Percentiles rank a stretch among this genome's conserved stretches.
These are phyloP conservation scores for Kalanchoe fedtschenkoi DNA, from an alignment of 164 flowering plant genomes.

Conservation along the genomic window DNA sequence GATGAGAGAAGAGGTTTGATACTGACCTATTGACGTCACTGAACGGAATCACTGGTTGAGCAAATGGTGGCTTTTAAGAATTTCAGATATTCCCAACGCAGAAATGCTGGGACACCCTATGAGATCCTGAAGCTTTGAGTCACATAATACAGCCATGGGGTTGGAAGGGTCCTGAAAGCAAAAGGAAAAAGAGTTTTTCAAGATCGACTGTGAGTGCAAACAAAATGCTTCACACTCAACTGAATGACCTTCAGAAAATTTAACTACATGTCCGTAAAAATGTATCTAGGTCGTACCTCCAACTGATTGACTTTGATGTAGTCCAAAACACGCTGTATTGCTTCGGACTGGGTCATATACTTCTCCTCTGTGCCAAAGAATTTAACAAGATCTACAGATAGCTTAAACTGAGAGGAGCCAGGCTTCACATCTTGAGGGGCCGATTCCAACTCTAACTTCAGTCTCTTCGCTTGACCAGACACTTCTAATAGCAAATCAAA, in stretches of 20 bases:
- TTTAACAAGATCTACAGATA: conserved; percentile 73
- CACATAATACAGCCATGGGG: conserved; percentile 52
- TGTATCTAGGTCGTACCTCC: conserved; percentile 41
- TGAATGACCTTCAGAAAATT: no score
- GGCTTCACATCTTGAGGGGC: conserved; percentile 29
- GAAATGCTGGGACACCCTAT: conserved; percentile 71
- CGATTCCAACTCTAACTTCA: conserved; percentile 39
- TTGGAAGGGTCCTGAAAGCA: conserved; percentile 56
- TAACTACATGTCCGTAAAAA: background rate
- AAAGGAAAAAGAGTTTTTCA: background rate
- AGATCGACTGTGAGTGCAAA: no score
- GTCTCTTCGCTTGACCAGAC: conserved; percentile 41
- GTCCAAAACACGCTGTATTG: conserved; percentile 54
- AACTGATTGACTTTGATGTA: conserved; percentile 61
- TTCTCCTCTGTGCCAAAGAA: conserved; percentile 64
- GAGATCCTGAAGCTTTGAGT: conserved; percentile 69
- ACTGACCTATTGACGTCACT: conserved; percentile 28
- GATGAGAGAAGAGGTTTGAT: no score
- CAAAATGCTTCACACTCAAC: background rate
- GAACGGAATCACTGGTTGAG: conserved; percentile 35
- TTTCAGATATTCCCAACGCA: conserved; percentile 51
- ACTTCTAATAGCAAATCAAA: conserved; percentile 39
- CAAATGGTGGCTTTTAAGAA: conserved; percentile 52
- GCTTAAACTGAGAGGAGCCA: conserved; percentile 32
- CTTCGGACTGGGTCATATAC: conserved; percentile 67